These are phyloP conservation scores for Pestalotiopsis sp. DNA, from an alignment of 2,329 filamentous ascomycete genomes.

Conservation along the genomic window DNA sequence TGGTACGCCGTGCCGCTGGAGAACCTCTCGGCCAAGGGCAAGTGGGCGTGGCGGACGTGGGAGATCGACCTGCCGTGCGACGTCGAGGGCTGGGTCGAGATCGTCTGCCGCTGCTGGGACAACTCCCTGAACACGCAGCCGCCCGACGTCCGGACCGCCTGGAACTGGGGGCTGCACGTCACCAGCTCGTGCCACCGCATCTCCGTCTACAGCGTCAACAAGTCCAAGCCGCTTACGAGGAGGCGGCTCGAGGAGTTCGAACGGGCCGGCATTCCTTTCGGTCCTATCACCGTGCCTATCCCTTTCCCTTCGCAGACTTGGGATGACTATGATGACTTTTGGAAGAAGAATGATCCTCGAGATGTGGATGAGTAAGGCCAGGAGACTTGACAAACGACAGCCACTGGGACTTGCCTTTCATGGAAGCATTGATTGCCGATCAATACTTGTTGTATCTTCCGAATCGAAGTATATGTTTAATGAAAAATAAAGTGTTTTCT, in stretches of 20 bases:
- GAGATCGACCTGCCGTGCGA: constrained; percentile 63
- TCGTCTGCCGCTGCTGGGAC: constrained; percentile 63
- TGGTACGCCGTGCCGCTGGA: constrained; percentile 67
- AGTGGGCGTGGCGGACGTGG: constrained; percentile 68
- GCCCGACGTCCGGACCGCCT: constrained; percentile 53
- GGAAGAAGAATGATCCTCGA: neutral
- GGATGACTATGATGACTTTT: constrained; percentile 46
- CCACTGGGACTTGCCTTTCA: too few species aligned
- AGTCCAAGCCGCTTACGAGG: constrained; percentile 47
- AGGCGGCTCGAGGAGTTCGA: constrained; percentile 54
- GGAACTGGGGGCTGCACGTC: constrained; percentile 70
- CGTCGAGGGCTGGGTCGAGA: constrained; percentile 62
- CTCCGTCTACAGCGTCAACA: constrained; percentile 65
- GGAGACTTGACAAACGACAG: neutral
- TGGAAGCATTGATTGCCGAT: too few species aligned
- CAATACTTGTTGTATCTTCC: too few species aligned
- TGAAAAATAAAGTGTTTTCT: too few species aligned
- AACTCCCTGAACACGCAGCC: constrained; percentile 65
- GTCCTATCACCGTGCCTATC: constrained; percentile 56
- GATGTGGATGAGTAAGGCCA: neutral
- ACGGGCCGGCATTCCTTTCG: constrained; percentile 45
- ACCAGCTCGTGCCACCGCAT: constrained; percentile 64
- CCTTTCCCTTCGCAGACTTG: constrained; percentile 50
- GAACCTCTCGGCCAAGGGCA: constrained; percentile 64
- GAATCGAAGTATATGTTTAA: too few species aligned